phyloP scores from a whole-genome alignment of 208 protist genomes.

The Trypanosoma congolense region DNA sequence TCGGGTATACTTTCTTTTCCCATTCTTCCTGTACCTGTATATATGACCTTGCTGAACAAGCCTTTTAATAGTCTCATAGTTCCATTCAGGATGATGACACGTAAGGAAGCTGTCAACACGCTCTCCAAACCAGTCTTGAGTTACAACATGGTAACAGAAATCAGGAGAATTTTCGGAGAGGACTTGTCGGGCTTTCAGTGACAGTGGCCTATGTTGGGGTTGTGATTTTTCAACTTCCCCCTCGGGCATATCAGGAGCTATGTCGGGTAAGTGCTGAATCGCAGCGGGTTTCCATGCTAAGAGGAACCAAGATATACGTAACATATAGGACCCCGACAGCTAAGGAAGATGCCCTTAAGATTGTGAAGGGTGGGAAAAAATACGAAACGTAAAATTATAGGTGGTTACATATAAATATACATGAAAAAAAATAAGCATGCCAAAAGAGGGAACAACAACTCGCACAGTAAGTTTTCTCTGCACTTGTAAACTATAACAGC shows the following conservation, averaged over 20 bases:
- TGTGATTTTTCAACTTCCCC: conserved; percentile 41
- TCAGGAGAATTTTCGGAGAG: conserved; percentile 49
- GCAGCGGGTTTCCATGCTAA: conserved; percentile 38
- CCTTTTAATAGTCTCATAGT: conserved; percentile 72
- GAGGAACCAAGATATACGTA: conserved; percentile 13
- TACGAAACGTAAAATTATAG: not conserved
- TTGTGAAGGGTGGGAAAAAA: not conserved
- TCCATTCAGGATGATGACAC: conserved; percentile 84
- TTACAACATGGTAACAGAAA: conserved; percentile 82
- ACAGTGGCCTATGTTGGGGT: conserved; percentile 58
- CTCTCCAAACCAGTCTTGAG: conserved; percentile 83
- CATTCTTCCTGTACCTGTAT: conserved; percentile 84
- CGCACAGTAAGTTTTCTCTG: too few relatives aligned
- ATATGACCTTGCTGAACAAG: conserved; percentile 86
- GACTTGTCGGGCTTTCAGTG: conserved; percentile 60
- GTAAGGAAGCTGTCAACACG: conserved; percentile 80
- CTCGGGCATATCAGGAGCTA: conserved; percentile 14
- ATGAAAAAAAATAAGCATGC: too few relatives aligned
- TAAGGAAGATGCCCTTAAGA: too few relatives aligned
- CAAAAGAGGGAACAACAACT: too few relatives aligned
- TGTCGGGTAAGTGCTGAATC: conserved; percentile 35
- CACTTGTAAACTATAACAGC: too few relatives aligned
- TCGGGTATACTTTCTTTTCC: conserved; percentile 81
- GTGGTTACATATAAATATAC: too few relatives aligned
- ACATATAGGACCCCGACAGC: conserved; percentile 11